A percentile compares a stretch with the other conserved stretches of the same genome.
phyloP scores from a whole-genome alignment of 805 yeast genomes.

The Schwanniomyces sp. region DNA sequence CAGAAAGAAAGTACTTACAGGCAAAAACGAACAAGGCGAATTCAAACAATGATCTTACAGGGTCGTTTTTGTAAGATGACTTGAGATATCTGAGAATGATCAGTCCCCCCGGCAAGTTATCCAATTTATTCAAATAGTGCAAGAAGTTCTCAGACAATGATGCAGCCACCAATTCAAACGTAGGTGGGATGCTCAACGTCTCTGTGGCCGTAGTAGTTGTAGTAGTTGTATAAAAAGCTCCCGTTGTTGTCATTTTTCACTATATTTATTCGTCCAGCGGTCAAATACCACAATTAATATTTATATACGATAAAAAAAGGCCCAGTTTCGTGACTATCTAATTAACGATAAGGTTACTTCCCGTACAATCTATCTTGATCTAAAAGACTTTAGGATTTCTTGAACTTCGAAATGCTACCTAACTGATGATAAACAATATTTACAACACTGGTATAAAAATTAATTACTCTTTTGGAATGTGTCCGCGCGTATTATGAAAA shows the following conservation, averaged over 20 bases:
- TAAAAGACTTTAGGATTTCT: background rate
- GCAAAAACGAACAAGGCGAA: slow-evolving; percentile 76
- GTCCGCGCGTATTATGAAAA: background rate
- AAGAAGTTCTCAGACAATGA: slow-evolving; percentile 34
- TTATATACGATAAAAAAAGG: background rate
- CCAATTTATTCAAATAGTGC: slow-evolving; percentile 34
- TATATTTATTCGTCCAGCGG: background rate
- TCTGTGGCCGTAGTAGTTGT: slow-evolving; percentile 27
- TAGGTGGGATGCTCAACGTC: slow-evolving; percentile 32
- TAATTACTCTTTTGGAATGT: background rate
- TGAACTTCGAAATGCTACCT: background rate
- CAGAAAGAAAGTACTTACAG: slow-evolving; percentile 75
- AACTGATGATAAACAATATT: background rate
- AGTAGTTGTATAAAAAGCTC: slow-evolving; percentile 16
- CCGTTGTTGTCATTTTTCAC: slow-evolving; percentile 4
- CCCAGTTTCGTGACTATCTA: background rate
- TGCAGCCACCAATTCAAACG: slow-evolving; percentile 34
- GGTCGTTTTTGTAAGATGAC: slow-evolving; percentile 91
- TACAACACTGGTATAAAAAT: background rate
- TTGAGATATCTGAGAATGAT: slow-evolving; percentile 68
- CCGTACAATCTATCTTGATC: background rate
- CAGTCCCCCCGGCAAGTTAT: slow-evolving; percentile 55
- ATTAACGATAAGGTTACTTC: background rate
- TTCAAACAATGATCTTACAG: slow-evolving; percentile 84
- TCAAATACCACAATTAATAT: background rate